Conservation (phyloP, 2,329 filamentous ascomycete genomes). For the Colletotrichum horii region DNA sequence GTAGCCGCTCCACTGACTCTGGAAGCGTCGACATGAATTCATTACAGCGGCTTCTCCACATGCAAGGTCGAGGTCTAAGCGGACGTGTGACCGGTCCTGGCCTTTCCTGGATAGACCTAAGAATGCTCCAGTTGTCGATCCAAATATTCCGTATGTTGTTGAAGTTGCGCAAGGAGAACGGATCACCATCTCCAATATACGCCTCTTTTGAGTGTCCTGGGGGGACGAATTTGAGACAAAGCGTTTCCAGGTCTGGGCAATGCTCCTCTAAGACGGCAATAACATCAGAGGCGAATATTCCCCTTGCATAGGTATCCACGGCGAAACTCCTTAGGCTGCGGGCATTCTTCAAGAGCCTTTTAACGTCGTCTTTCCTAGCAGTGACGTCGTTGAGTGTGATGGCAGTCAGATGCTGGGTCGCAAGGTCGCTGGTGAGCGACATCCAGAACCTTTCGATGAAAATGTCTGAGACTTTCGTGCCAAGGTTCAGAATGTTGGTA, state of each 20-base stretch:
- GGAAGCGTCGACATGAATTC: neutral
- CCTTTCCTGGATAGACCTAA: neutral
- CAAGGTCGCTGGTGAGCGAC: rapidly evolving
- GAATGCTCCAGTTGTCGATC: neutral
- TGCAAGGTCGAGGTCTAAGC: rapidly evolving
- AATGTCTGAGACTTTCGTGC: neutral
- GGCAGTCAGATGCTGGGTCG: neutral
- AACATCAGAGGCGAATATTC: neutral
- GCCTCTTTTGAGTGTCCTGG: neutral
- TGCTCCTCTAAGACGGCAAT: neutral
- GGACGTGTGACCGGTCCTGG: neutral
- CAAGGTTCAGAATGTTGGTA: neutral
- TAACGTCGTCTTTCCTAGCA: neutral
- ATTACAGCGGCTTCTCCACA: neutral
- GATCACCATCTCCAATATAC: too few relatives aligned
- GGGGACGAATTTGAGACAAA: neutral
- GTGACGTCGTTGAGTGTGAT: neutral
- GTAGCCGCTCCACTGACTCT: neutral
- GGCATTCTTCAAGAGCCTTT: neutral
- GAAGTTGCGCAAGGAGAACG: too few relatives aligned
- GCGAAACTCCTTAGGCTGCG: neutral
- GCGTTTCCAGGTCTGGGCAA: neutral
- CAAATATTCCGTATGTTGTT: neutral
- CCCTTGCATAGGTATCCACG: too few relatives aligned
- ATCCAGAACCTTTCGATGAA: neutral